phyloP scores from a whole-genome alignment of 1,139 yeast genomes.

The Candida mesenterica region DNA sequence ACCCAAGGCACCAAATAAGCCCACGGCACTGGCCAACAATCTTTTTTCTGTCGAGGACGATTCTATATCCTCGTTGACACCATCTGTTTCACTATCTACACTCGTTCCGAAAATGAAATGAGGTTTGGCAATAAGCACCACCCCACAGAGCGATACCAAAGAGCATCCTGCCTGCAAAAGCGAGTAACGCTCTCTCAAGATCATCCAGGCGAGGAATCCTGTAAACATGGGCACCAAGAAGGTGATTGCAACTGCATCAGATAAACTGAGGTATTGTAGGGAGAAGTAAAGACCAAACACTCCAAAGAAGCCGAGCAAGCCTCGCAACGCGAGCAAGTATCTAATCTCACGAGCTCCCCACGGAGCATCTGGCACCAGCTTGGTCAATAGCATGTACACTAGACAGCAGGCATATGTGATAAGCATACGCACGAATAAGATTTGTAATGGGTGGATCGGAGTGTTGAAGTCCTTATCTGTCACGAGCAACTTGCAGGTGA shows the following conservation, averaged over 20 bases:
- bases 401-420: conserved; percentile 64
- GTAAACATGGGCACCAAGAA: conserved; percentile 78
- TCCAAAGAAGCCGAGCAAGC: conserved; percentile 74
- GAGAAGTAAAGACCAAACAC: conserved; percentile 76
- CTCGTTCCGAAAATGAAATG: conserved; percentile 60
- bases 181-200: conserved; percentile 68
- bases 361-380: conserved; percentile 58
- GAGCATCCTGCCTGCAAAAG: conserved; percentile 69
- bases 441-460: conserved; percentile 75
- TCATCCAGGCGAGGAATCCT: conserved; percentile 67
- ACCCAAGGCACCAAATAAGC: conserved; percentile 68
- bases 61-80: conserved; percentile 33
- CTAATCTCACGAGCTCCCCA: conserved; percentile 68
- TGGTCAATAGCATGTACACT: conserved; percentile 50
- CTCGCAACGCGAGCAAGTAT: conserved; percentile 57
- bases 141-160: conserved; percentile 68
- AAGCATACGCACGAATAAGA: conserved; percentile 71
- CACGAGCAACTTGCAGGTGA: conserved; percentile 68
- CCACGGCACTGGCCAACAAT: conserved; percentile 60
- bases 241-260: conserved; percentile 74
- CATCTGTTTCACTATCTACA: conserved; percentile 28
- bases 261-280: conserved; percentile 68
- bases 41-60: conserved; percentile 40
- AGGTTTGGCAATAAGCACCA: conserved; percentile 79
- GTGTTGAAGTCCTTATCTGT: conserved; percentile 54